phyloP scores from a whole-genome alignment of 208 protist genomes.

The Leishmania tropica region DNA sequence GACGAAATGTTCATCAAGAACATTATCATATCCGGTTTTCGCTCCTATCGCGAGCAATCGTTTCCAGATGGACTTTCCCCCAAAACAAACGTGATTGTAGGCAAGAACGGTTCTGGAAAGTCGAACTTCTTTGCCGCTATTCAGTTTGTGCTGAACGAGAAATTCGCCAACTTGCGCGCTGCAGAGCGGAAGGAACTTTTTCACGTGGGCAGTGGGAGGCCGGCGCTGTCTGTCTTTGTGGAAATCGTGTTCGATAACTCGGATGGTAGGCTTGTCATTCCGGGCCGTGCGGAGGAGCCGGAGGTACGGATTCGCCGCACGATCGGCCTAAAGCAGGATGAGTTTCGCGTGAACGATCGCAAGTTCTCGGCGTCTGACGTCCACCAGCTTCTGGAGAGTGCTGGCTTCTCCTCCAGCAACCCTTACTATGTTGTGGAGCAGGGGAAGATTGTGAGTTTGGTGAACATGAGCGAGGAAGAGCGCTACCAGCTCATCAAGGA shows the following conservation, averaged over 20 bases:
- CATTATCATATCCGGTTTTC: constrained; percentile 93
- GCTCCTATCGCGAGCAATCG: constrained; percentile 91
- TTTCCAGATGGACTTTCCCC: constrained; percentile 85
- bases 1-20: constrained; percentile 91
- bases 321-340: constrained; percentile 98
- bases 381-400: constrained; percentile 97
- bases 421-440: constrained; percentile 99
- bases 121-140: constrained; percentile 98
- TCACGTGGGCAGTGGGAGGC: constrained; percentile 91
- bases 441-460: constrained; percentile 96
- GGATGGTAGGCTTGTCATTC: constrained; percentile 95
- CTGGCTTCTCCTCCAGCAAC: constrained; percentile 98
- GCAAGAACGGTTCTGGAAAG: constrained; percentile 98
- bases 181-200: constrained; percentile 95
- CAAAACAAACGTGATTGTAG: constrained; percentile 91
- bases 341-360: constrained; percentile 98
- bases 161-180: constrained; percentile 80
- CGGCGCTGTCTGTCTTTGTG: constrained; percentile 95
- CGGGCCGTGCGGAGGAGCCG: constrained; percentile 75
- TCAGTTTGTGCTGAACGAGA: constrained; percentile 97
- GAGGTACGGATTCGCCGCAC: constrained; percentile 96
- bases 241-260: constrained; percentile 99
- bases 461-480: constrained; percentile 96
- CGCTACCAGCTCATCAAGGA: constrained; percentile 98
- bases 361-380: constrained; percentile 93